Evolutionary conservation across 2,329 filamentous ascomycete genomes (phyloP), one percentile per base, ranked within the genome.

Genomic region (Aureobasidium vineae): DNA sequence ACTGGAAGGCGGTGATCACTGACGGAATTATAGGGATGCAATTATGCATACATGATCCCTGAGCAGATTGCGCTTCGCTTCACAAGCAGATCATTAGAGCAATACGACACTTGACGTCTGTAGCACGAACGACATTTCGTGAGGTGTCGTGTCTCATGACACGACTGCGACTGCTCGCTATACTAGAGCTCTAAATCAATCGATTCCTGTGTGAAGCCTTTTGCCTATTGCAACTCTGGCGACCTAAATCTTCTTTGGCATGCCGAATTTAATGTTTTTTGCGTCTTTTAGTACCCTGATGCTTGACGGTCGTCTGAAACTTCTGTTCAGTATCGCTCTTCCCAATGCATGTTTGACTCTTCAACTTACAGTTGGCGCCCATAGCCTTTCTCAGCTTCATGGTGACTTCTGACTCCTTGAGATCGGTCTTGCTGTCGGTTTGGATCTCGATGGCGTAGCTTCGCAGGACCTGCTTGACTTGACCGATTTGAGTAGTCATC

Each of bases 381-480:
- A 64, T 64, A 33, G 61, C 61, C 38, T 23, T 64, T 64, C 61
- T 53, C 61, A 64, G 26, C 38, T 64, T 64, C 61, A 64, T 64
- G 38, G 49, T 64, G 19, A 64, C 61, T 16, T 64, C 61, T 26
- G 61, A 45, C 5, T 53, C 49, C 38, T 54, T 64, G 16, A 64
- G 61, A 15, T 64, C 61, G 28, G 41, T 41, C 61, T 64, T 64
- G 61, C 49, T 64, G 61, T 64, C 61, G 23, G 61, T 64, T 11
- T 64, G 61, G 15, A 64, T 64, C 49, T 64, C 61, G 49, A 64
- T 64, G 26, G 61, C 61, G 16, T 64, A 64, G 61, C 61, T 64
- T 54, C 61, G 36, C 36, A 64, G 21, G 23, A 64, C 61, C 26
- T 64, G 61, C 49, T 64, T 64, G 61, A 64, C 61, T 21, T 64